Evolutionary conservation across 2,329 filamentous ascomycete genomes (phyloP), one percentile per base, ranked within the genome.

Genomic region (Scorias spongiosa): DNA sequence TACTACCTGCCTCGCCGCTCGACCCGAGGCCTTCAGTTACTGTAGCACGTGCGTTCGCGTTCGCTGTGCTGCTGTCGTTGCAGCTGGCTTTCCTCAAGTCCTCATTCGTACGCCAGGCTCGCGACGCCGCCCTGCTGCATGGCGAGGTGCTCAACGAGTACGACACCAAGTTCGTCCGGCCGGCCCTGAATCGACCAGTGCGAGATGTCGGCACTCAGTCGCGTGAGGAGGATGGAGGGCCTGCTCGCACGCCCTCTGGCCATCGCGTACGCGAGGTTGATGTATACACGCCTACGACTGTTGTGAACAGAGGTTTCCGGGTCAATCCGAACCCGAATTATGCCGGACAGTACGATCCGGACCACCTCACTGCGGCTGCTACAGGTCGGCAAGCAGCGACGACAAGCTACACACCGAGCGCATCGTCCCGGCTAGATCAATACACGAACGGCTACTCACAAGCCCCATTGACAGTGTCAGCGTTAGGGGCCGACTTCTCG

Each of bases 111-210:
- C 88, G 89, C 59, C 88, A 96, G 60, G 77, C 76, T 48, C 93
- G 87, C 59, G 91, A 98, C 61, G 77, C 76, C 2, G 72, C 79
- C 2, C 73, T 95, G 40, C 82, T 98, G 46, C 86, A 93, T 53
- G 86, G 82, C 54, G 84, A 96, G 63, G 89, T 96, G 5, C 72
- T 96, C 64, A 81, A 87, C 59, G 91, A 98, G 64, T 98, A 98
- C 59, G 86, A 96, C 59, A 84, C 78, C 53, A 98, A 98, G 66
- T 95, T 82, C 57, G 91, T 98, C 1, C 86, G 93, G 56, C 91
- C 91, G 2, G 75, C 80, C 10, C 75, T 93, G n/a, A 84, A 93
- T 53, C 84, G 82, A 7, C 70, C 83, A 5, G 84, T 93, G 51
- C 70, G 80, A 51, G 76, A 82, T 55, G 86, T 89, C 1, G 83